These are phyloP conservation scores for Beverwykella pulmonaria DNA, from an alignment of 495 filamentous ascomycete species.

Conservation along the genomic window DNA sequence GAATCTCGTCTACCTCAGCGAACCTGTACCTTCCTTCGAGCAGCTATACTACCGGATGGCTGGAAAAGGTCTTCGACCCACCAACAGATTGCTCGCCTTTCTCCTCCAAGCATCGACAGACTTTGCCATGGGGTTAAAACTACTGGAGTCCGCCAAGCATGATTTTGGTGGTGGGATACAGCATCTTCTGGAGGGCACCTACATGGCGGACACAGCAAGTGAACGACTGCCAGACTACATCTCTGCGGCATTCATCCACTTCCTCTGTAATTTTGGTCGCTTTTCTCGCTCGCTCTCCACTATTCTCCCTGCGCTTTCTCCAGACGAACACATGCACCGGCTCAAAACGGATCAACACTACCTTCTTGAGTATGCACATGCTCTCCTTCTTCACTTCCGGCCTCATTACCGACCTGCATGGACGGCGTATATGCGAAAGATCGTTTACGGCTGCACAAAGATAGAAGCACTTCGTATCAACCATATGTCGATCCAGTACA, in stretches of 20 bases:
- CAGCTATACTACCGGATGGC: constrained; percentile 60
- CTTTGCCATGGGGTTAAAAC: constrained; percentile 48
- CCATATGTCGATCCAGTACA: constrained; percentile 1
- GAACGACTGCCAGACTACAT: constrained; percentile 47
- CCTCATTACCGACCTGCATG: constrained; percentile 25
- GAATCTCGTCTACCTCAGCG: constrained; percentile 60
- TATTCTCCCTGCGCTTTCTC: background rate
- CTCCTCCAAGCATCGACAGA: constrained; percentile 52
- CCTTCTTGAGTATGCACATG: constrained; percentile 28
- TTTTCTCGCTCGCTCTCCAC: constrained; percentile 34
- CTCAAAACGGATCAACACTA: constrained; percentile 26
- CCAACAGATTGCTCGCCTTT: constrained; percentile 50
- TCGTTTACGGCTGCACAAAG: background rate
- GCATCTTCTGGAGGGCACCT: constrained; percentile 25
- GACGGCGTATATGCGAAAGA: constrained; percentile 28
- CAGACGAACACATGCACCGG: constrained; percentile 16
- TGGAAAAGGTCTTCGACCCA: constrained; percentile 51
- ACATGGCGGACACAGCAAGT: constrained; percentile 16
- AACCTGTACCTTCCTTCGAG: constrained; percentile 57
- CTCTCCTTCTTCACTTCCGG: constrained; percentile 8
- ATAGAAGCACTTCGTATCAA: background rate
- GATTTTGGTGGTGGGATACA: constrained; percentile 44
- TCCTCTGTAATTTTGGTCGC: constrained; percentile 51
- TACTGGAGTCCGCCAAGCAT: constrained; percentile 48
- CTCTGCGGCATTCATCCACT: constrained; percentile 54